Evolutionary conservation across 2,329 filamentous ascomycete species (phyloP), one percentile per base, ranked within the genome.

Genomic region (Rugonectria rugulosa): DNA sequence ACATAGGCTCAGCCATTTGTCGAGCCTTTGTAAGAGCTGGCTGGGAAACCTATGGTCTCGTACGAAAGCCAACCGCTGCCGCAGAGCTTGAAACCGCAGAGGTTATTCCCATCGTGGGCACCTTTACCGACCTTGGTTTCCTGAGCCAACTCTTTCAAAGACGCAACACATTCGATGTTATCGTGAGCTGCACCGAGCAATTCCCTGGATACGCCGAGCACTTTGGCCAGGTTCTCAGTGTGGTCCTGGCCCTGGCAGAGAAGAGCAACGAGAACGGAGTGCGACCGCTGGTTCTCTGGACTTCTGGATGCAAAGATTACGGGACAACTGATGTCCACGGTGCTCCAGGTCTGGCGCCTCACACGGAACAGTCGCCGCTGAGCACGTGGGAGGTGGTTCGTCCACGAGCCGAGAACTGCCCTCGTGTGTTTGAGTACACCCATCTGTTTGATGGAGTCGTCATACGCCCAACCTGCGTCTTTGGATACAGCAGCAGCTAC

Each of bases 291-390:
- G 73, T 81, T 5, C 71, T 82, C 3, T 76, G 76, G 63, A 77
- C 73, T 9, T 79, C 76, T 3, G 79, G 80, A 0, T 81, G 79
- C 65, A 82, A 82, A 54, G 79, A 82, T 64, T 82, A 81, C 56
- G 79, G 79, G 2, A 68, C 59, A 5, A 67, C 68, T 6, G 34
- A 61, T 41, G 41, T 75, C 59, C 71, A 78, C 43, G 73, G 73
- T 2, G 66, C 71, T 0, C 58, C 70, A 0, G 66, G 55, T 1
- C 69, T 81, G 4, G 57, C 61, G 7, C 74, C 77, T 8, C 79
- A 81, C 40, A 75, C 73, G 0, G 79, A 82, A 60, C 60, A 69
- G 0, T 76, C 75, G 0, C 74, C 76, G 0, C 44, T 80, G 11
- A 69, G 72, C 5, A 65, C 70, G 0, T 63, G 70, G 0, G 57